Evolutionary conservation across 345 rosid species (phyloP), one percentile per base, ranked within the genome.

Genomic region (Crucihimalaya himalaica): DNA sequence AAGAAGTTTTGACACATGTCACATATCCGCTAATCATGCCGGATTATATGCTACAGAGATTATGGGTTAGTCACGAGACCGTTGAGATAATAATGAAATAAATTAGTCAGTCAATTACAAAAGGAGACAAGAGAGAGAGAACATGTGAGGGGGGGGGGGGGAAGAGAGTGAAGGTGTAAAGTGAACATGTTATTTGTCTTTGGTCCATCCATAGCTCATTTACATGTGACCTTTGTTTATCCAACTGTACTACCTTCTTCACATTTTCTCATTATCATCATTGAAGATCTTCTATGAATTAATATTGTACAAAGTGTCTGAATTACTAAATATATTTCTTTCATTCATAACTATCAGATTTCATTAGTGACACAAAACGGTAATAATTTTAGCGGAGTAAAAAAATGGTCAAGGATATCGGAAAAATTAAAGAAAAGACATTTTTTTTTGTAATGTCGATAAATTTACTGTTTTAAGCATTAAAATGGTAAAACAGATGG

Each of bases 151-250:
- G 60, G 20, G 39, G 16, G 50, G 68, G 59, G 47, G n/a, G 60
- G 20, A 48, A 45, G 50, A 57, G 52, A 56, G 27, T 14, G 71
- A 46, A 35, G 59, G 53, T 35, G 39, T 55, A 67, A 60, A 40
- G 63, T 53, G 68, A 75, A 75, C 73, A 75, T 75, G 63, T 75
- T 62, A 21, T 59, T 50, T 59, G 68, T 59, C 35, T 58, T 65
- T 34, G 78, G 53, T 40, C 68, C 47, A 20, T 28, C 15, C 46
- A 25, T 25, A 31, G 65, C 57, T 45, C 16, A 35, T 54, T 25
- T 55, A 45, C 55, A 75, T 60, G 78, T 75, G 73, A 75, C 61
- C 37, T 39, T 1, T 16, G 31, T 62, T 54, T 45, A 23, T 73
- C 35, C 77, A 73, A 64, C 65, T 32, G 32, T 29, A 64, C 63